These are phyloP conservation scores for Trichophyton mentagrophytes DNA, from an alignment of 2,329 filamentous ascomycete genomes.

Conservation along the genomic window DNA sequence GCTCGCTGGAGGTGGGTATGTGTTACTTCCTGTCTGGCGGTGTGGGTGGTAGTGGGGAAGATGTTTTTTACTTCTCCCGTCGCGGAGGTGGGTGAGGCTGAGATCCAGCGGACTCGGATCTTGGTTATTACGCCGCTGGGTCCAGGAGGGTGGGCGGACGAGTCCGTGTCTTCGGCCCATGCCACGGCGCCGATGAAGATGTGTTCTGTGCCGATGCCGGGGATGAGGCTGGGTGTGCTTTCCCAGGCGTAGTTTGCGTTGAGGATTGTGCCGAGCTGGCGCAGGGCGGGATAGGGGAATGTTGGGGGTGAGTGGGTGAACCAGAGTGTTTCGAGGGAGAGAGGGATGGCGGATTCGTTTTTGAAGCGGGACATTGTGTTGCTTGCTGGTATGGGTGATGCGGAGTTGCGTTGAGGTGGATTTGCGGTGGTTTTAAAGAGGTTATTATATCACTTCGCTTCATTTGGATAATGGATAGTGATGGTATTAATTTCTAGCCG, in stretches of 20 bases:
- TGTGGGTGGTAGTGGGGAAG: not conserved
- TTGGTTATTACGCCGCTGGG: conserved; percentile 17
- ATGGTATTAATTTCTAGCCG: too few relatives aligned
- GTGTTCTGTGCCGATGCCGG: not conserved
- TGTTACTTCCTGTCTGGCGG: conserved; percentile 7
- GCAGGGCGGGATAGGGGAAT: conserved; percentile 15
- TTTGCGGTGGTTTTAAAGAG: too few relatives aligned
- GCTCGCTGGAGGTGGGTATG: conserved; percentile 15
- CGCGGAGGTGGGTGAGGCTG: conserved; percentile 19
- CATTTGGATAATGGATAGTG: too few relatives aligned
- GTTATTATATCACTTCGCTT: too few relatives aligned
- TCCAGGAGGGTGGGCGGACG: not conserved
- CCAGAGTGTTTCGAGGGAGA: conserved; percentile 22
- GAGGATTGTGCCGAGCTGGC: conserved; percentile 7
- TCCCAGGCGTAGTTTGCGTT: conserved; percentile 13
- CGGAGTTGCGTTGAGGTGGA: too few relatives aligned
- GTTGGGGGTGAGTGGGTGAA: conserved; percentile 17
- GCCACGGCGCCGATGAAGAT: conserved; percentile 22
- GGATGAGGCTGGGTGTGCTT: conserved; percentile 11
- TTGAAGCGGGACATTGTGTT: not conserved
- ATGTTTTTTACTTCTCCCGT: conserved; percentile 21
- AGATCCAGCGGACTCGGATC: conserved; percentile 26
- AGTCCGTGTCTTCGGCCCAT: conserved; percentile 19
- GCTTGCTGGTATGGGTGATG: not conserved
- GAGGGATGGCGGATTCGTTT: conserved; percentile 13